A percentile compares a stretch with the other conserved stretches of the same genome.
Conservation (phyloP, 805 yeast species). For the Metschnikowia borealis region DNA sequence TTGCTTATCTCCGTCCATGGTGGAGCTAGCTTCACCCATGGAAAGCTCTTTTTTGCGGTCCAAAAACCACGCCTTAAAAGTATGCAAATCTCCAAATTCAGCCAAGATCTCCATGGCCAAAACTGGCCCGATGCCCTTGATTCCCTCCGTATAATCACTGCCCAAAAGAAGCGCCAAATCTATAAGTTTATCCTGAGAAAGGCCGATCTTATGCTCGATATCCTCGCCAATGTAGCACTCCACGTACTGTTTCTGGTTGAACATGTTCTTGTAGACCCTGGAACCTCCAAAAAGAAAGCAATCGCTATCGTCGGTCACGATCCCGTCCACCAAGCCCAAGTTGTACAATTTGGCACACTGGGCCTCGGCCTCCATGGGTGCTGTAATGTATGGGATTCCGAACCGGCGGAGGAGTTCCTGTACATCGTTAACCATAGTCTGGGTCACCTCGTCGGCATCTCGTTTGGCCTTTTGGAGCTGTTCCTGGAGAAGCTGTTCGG, state of each 20-base stretch:
- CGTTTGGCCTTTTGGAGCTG: slow-evolving; percentile 66
- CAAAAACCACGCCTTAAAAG: slow-evolving; percentile 56
- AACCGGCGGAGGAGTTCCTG: slow-evolving; percentile 82
- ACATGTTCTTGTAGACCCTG: slow-evolving; percentile 83
- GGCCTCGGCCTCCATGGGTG: slow-evolving; percentile 99
- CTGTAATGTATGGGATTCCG: slow-evolving; percentile 92
- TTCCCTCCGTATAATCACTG: slow-evolving; percentile 92
- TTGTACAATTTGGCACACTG: slow-evolving; percentile 81
- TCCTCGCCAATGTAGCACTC: slow-evolving; percentile 70
- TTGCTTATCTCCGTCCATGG: slow-evolving; percentile 21
- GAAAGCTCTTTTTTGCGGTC: slow-evolving; percentile 35
- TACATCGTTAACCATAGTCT: slow-evolving; percentile 81
- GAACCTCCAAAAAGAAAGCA: slow-evolving; percentile 91
- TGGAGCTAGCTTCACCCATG: slow-evolving; percentile 17
- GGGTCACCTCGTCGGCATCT: slow-evolving; percentile 89
- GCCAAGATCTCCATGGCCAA: slow-evolving; percentile 86
- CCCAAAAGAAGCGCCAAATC: slow-evolving; percentile 84
- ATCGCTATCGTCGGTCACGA: slow-evolving; percentile 96
- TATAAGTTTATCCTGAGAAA: slow-evolving; percentile 60
- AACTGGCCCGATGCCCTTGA: slow-evolving; percentile 93
- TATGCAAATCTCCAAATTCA: slow-evolving; percentile 55
- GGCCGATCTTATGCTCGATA: slow-evolving; percentile 59
- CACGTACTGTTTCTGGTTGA: slow-evolving; percentile 87
- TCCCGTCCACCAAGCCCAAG: slow-evolving; percentile 84
- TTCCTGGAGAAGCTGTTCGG: slow-evolving; percentile 51